Conservation (phyloP, 2,329 filamentous ascomycete genomes). For the Aspergillus sp. region DNA sequence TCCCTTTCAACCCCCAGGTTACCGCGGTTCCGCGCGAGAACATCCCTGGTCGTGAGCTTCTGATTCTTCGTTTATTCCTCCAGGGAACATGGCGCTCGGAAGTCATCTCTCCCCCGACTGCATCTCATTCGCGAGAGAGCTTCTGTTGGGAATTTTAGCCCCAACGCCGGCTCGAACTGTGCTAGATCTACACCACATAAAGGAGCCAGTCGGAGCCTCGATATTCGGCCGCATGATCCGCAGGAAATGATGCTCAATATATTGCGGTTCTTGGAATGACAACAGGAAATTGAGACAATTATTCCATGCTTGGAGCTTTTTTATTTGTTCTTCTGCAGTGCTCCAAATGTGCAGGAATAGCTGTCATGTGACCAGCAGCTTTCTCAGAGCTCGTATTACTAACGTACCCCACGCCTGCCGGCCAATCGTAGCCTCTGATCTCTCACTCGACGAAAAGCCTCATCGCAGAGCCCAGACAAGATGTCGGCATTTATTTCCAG, state of each 20-base stretch:
- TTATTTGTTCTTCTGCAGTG: neutral
- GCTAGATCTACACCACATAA: neutral
- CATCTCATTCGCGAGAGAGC: constrained; percentile 20
- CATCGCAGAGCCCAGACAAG: neutral
- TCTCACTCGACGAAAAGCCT: constrained; percentile 3
- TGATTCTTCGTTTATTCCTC: constrained; percentile 5
- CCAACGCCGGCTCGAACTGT: constrained; percentile 16
- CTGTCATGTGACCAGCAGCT: neutral
- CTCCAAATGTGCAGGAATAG: too few relatives aligned
- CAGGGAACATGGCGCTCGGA: neutral
- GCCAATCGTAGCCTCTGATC: neutral
- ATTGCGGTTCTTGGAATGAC: neutral
- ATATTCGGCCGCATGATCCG: neutral
- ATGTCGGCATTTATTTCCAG: neutral
- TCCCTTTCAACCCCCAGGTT: neutral
- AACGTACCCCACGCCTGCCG: neutral
- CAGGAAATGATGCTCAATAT: neutral
- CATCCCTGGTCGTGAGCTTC: constrained; percentile 4
- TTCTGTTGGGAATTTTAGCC: constrained; percentile 35
- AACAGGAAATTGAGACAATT: neutral
- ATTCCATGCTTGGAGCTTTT: neutral
- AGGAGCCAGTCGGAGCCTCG: neutral
- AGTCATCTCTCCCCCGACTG: neutral
- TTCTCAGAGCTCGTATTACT: neutral
- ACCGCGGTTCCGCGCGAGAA: constrained; percentile 15